phyloP scores from a whole-genome alignment of 2,329 filamentous ascomycete species.

The Claviceps sp. region DNA sequence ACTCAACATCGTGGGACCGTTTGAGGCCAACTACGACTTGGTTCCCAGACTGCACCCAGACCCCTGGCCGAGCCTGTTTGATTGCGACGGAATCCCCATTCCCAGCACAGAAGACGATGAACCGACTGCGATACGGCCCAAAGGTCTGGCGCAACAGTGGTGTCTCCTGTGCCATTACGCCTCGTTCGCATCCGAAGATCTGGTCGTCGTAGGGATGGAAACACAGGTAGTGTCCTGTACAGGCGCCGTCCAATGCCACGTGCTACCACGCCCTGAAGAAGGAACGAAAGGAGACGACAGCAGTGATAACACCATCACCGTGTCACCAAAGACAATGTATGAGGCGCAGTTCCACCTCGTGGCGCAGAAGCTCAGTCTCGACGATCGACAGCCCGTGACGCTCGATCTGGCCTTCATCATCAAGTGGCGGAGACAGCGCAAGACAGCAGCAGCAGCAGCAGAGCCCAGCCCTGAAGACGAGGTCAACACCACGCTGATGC shows the following conservation, averaged over 20 bases:
- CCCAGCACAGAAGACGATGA: conserved; percentile 18
- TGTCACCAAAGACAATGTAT: conserved; percentile 54
- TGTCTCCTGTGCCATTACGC: conserved; percentile 57
- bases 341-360: conserved; percentile 61
- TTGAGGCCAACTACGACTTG: conserved; percentile 85
- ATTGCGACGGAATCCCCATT: conserved; percentile 36
- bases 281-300: neutral
- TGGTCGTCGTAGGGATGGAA: conserved; percentile 50
- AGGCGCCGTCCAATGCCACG: conserved; percentile 47
- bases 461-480: neutral
- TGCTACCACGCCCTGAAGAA: conserved; percentile 24
- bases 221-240: conserved; percentile 46
- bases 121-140: conserved; percentile 15
- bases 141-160: conserved; percentile 71
- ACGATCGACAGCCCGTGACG: conserved; percentile 64
- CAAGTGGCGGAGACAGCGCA: conserved; percentile 53
- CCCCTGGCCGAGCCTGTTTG: conserved; percentile 81
- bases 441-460: conserved; percentile 10
- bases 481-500: conserved; percentile 53
- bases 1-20: conserved; percentile 65
- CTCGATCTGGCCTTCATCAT: conserved; percentile 66
- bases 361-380: conserved; percentile 63
- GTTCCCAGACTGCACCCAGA: conserved; percentile 63
- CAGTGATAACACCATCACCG: conserved; percentile 28
- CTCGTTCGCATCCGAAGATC: conserved; percentile 63